A percentile compares a stretch with the other conserved stretches of the same genome.
Evolutionary conservation across 2,329 filamentous ascomycete species (phyloP).

Genomic region (Fusarium transvaalense): DNA sequence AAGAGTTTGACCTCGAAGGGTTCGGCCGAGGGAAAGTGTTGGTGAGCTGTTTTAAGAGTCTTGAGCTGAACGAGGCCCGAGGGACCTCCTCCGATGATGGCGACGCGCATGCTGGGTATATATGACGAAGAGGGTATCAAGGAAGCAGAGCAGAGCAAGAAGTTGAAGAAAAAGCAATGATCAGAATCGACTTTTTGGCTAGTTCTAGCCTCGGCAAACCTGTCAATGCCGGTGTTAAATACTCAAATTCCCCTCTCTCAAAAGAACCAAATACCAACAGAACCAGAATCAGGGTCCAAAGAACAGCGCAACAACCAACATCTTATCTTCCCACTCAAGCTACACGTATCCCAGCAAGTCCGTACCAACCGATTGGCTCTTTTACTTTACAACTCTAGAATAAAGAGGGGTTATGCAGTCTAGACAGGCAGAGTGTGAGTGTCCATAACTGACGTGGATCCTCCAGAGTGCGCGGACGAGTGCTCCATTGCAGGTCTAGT

Average conservation of each 20-base stretch:
- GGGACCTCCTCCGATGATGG: not conserved
- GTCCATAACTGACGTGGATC: not conserved
- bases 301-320: not conserved
- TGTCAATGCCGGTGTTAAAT: not conserved
- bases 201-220: not conserved
- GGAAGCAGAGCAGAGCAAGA: no score
- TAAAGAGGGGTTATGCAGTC: not conserved
- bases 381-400: not conserved
- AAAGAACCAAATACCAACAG: not conserved
- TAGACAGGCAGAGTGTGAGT: not conserved
- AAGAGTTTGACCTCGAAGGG: not conserved
- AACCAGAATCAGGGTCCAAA: not conserved
- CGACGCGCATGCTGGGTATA: not conserved
- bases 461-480: not conserved
- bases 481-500: conserved; percentile 4
- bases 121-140: no score
- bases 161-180: not conserved
- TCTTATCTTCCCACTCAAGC: not conserved
- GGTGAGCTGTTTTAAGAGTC: not conserved
- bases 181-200: not conserved
- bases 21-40: not conserved
- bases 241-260: not conserved
- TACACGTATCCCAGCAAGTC: not conserved
- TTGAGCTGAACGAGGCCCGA: conserved; percentile 1
- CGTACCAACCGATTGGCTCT: not conserved